These are phyloP conservation scores for Tilletia indica DNA, from an alignment of 1,284 basidiomycete genomes.

Conservation along the genomic window DNA sequence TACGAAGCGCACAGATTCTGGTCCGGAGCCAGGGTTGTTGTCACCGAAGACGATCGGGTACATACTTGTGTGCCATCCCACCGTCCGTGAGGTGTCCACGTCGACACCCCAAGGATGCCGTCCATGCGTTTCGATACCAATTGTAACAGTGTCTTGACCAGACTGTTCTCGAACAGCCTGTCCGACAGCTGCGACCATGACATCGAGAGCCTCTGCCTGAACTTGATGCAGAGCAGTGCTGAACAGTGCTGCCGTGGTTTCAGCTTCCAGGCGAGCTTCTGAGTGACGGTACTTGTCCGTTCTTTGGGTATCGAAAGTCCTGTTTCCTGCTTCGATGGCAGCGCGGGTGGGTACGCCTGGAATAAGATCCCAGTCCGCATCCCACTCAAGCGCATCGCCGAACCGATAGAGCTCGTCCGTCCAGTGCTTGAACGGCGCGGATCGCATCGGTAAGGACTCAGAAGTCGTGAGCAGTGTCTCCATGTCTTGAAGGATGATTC, in stretches of 20 bases:
- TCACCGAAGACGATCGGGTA: not conserved
- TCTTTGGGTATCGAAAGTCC: not conserved
- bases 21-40: not conserved
- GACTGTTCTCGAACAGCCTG: not conserved
- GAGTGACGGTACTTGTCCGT: slow-evolving; percentile 3
- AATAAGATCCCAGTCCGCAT: not conserved
- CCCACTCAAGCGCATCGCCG: not conserved
- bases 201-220: slow-evolving; percentile 1
- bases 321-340: not conserved
- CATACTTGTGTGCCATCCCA: slow-evolving; percentile 4
- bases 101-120: not conserved
- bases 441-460: not conserved
- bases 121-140: slow-evolving; percentile 1
- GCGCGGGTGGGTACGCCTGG: not conserved
- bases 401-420: not conserved
- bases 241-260: not conserved
- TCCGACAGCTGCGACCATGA: not conserved
- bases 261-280: not conserved
- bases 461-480: not conserved
- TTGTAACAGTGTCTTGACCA: not conserved
- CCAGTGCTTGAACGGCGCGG: not conserved
- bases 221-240: slow-evolving; percentile 3
- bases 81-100: not conserved
- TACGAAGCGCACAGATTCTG: not conserved
- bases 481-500: not conserved